phyloP scores from a whole-genome alignment of 306 rosid genomes.

The Heteromeles arbutifolia region DNA sequence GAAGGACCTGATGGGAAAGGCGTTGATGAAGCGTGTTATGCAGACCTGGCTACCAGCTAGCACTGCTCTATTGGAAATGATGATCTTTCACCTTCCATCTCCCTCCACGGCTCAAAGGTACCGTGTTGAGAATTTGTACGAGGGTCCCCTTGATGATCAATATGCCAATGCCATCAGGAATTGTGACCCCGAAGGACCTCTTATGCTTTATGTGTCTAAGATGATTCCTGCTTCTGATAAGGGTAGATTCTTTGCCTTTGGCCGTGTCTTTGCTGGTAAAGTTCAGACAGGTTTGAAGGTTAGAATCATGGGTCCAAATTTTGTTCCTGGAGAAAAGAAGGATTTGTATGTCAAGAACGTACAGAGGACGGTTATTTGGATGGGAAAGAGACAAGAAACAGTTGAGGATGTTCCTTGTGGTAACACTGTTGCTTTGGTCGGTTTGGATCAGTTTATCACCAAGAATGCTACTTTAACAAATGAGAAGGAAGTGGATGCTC shows the following conservation, averaged over 20 bases:
- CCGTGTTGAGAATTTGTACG: constrained; percentile 91
- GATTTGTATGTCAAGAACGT: constrained; percentile 80
- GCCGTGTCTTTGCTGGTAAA: constrained; percentile 83
- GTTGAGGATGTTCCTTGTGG: constrained; percentile 96
- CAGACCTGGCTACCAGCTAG: constrained; percentile 97
- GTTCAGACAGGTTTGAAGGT: constrained; percentile 91
- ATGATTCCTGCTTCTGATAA: constrained; percentile 98
- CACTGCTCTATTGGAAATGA: constrained; percentile 79
- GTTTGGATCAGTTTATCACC: constrained; percentile 80
- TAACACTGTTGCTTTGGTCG: constrained; percentile 86
- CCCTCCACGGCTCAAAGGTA: constrained; percentile 70
- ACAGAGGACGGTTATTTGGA: constrained; percentile 94
- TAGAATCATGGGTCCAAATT: constrained; percentile 96
- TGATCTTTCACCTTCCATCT: constrained; percentile 89
- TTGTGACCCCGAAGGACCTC: constrained; percentile 93
- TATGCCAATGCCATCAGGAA: constrained; percentile 77
- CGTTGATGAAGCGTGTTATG: constrained; percentile 92
- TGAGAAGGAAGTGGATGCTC: constrained; percentile 88
- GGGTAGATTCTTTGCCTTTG: constrained; percentile 92
- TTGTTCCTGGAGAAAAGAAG: constrained; percentile 82
- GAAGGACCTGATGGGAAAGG: constrained; percentile 74
- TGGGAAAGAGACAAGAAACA: constrained; percentile 93
- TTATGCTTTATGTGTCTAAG: constrained; percentile 91
- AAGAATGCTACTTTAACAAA: constrained; percentile 92
- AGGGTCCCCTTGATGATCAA: constrained; percentile 84